Conservation (phyloP, 2,329 filamentous ascomycete species). For the Aspergillus ruber region DNA sequence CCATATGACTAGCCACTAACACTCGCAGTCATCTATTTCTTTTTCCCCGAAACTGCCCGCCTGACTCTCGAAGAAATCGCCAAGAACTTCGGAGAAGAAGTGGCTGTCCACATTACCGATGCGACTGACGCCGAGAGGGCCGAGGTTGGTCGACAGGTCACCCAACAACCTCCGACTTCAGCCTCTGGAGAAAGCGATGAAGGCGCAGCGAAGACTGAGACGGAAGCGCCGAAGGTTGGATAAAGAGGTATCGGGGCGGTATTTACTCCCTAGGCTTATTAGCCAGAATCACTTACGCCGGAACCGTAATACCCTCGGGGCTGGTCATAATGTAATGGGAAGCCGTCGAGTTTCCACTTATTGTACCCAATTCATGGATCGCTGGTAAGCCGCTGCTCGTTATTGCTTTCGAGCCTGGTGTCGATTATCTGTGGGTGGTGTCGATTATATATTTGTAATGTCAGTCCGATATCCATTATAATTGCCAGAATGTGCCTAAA, state of each 20-base stretch:
- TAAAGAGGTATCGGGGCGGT: background rate
- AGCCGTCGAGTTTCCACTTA: background rate
- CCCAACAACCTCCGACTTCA: conserved; percentile 4
- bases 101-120: conserved; percentile 42
- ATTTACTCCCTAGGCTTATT: background rate
- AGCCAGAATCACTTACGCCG: background rate
- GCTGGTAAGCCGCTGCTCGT: too few relatives aligned
- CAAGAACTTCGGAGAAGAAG: conserved; percentile 46
- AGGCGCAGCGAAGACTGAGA: background rate
- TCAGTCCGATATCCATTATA: too few relatives aligned
- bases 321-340: background rate
- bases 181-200: background rate
- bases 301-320: background rate
- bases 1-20: conserved; percentile 2
- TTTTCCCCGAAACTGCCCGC: conserved; percentile 38
- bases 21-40: conserved; percentile 38
- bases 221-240: background rate
- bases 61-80: conserved; percentile 43
- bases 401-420: too few relatives aligned
- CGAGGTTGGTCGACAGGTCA: conserved; percentile 8
- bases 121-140: conserved; percentile 35
- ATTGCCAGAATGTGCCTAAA: too few relatives aligned
- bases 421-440: too few relatives aligned
- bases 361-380: too few relatives aligned
- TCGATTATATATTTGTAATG: too few relatives aligned